These are phyloP conservation scores for Allomyces arbusculus DNA, from an alignment of 192 early-diverging fungal species.

Conservation along the genomic window DNA sequence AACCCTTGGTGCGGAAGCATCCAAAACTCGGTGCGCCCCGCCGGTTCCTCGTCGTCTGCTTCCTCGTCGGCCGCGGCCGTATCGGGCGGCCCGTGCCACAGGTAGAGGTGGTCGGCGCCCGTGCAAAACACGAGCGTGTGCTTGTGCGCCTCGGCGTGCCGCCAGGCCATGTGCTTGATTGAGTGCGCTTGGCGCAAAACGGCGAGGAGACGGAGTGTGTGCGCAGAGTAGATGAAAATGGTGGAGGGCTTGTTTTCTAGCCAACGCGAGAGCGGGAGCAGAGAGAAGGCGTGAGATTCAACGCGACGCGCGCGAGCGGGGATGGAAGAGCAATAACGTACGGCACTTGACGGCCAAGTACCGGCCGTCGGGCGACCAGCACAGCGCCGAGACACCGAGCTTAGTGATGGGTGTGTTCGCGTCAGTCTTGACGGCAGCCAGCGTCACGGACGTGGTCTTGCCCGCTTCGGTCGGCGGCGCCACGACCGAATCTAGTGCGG, in stretches of 20 bases:
- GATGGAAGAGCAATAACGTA: not conserved
- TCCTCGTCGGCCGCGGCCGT: not conserved
- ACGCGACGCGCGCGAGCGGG: too few relatives aligned
- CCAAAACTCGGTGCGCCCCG: not conserved
- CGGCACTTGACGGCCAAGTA: not conserved
- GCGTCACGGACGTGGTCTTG: not conserved
- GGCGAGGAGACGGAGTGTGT: not conserved
- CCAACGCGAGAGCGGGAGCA: not conserved
- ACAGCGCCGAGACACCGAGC: not conserved
- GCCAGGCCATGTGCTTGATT: not conserved
- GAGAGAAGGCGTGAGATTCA: too few relatives aligned
- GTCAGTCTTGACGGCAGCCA: not conserved
- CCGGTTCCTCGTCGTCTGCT: not conserved
- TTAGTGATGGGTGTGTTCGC: not conserved
- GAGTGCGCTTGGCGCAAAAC: not conserved
- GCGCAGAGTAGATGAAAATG: not conserved
- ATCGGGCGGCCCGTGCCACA: not conserved
- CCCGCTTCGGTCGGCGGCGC: not conserved
- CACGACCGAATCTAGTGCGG: not conserved
- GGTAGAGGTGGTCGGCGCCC: not conserved
- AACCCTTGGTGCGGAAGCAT: too few relatives aligned
- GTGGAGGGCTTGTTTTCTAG: not conserved
- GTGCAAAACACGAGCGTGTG: not conserved
- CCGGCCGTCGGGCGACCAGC: not conserved
- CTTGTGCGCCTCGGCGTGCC: not conserved